phyloP scores from a whole-genome alignment of 371 early-diverging fungal genomes.

The Mucor indicus region DNA sequence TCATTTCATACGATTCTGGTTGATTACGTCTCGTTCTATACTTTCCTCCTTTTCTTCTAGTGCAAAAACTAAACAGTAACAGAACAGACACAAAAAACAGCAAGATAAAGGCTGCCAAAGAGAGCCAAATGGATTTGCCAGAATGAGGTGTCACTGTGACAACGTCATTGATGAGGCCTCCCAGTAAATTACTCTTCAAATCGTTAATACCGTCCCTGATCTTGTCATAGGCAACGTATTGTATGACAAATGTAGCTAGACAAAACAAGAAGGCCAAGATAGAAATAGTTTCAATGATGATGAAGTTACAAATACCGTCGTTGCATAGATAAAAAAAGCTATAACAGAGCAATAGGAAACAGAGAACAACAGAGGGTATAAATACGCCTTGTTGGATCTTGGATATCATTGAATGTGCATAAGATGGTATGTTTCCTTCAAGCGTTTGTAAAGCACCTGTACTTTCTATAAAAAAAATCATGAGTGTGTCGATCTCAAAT shows the following conservation, averaged over 20 bases:
- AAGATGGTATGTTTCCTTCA: constrained; percentile 7
- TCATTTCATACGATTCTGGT: no score
- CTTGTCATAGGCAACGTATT: constrained; percentile 5
- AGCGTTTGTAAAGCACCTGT: constrained; percentile 9
- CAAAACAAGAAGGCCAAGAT: constrained; percentile 7
- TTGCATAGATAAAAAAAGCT: constrained; percentile 2
- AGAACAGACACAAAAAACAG: constrained; percentile 15
- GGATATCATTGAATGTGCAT: constrained; percentile 1
- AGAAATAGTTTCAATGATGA: neutral
- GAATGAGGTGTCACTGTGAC: neutral
- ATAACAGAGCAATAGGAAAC: constrained; percentile 13
- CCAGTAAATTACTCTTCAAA: constrained; percentile 1
- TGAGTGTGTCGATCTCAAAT: neutral
- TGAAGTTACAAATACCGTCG: constrained; percentile 3
- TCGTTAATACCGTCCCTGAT: constrained; percentile 1
- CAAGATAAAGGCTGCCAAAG: constrained; percentile 13
- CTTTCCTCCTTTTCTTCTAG: no score
- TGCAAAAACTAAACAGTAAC: constrained; percentile 10
- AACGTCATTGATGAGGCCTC: constrained; percentile 1
- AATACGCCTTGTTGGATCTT: constrained; percentile 17
- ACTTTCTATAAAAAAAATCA: constrained; percentile 1
- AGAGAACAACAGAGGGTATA: constrained; percentile 14
- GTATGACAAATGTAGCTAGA: constrained; percentile 11
- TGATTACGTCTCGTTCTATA: no score
- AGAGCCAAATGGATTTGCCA: constrained; percentile 24